Evolutionary conservation across 768 basidiomycete genomes (phyloP), one percentile per base, ranked within the genome.

Genomic region (Hirschioporus abietinus): DNA sequence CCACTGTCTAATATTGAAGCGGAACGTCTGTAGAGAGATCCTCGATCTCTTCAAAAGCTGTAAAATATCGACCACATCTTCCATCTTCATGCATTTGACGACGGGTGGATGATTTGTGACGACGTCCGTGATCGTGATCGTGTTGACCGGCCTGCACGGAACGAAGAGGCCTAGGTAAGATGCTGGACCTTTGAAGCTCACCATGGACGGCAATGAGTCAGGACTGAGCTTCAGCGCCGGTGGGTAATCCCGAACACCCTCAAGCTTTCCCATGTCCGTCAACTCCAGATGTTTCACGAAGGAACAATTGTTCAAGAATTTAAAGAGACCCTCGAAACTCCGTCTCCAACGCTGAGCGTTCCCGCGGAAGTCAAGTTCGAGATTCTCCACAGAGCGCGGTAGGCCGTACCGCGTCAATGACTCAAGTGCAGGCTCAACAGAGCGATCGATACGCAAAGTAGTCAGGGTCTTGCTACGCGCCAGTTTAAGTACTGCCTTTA

Each of bases 281-380:
- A 61, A 9, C 60, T 61, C 60, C 15, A 61, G 60, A 9, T 34
- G 60, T 17, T 34, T 25, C 24, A 61, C 60, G 25, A 18, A 25
- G 25, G 3, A 15, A 17, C 24, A 34, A 3, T 25, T 25, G 25
- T 25, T 25, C 10, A 61, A 24, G 17, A 61, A 61, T 15, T 24
- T 25, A 23, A 61, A 61, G 23, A 61, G 60, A 15, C 25, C 60
- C 24, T 25, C 60, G 60, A 34, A 25, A 23, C 25, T 25, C 12
- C 60, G 24, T 8, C 60, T 25, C 30, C 60, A 25, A 15, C 25
- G 60, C 23, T 25, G 60, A 61, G 60, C 24, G 15, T 25, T 61
- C 23, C 60, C 60, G 60, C 60, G 60, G 60, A 61, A 61, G 60
- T 61, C 60, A 61, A 61, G 60, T 8, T 34, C 25, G 60, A 61